Base-by-base conservation (phyloP, 192 early-diverging fungal species). In the Backusella mclennaniae region DNA sequence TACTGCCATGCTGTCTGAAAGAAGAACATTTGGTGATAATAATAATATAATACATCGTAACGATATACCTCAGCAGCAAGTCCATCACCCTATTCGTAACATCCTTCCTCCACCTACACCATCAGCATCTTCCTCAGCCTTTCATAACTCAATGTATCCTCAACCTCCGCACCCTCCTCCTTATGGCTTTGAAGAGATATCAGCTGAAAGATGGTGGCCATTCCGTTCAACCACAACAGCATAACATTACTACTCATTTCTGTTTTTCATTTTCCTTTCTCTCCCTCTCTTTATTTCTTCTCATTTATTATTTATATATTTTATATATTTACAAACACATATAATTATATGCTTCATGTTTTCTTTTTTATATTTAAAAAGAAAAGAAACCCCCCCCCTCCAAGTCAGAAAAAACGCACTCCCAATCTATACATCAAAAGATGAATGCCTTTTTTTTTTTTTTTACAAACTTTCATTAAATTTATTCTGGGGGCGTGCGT, bases 211-310 rank as follows among this genome's bases (percentile, higher is more conserved):
- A 70, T 70, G 69, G 69, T 70, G 69, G 69, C 39, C 69, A 23
- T 42, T 39, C 39, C 69, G 69, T 70, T 70, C 69, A 36, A 70
- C 36, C 23, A 70, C 69, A 39, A 44, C 69, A 70, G 69, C 69
- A 42, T 70, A 70, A 68, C 33, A 63, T 29, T 26, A 63, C 9
- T 26, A 63, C 3, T 63, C 46, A 63, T 63, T 63, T 29, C 23
- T 29, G 9, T 11, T 26, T 29, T 63, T 63, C 56, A 63, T 63
- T 63, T 29, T 12, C 12, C 23, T 56, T 11, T 56, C 8, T 59
- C 53, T 56, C 56, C 56, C 23, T 29, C 3, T 63, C 23, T 29
- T 49, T 49, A 49, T 49, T n/a, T n/a, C 23, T 29, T 59, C 23
- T 59, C 42, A 44, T 63, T 63, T 12, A 26, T 29, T 63, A 19